Base-by-base conservation (phyloP, 345 rosid genomes). In the Trapa incisa region DNA sequence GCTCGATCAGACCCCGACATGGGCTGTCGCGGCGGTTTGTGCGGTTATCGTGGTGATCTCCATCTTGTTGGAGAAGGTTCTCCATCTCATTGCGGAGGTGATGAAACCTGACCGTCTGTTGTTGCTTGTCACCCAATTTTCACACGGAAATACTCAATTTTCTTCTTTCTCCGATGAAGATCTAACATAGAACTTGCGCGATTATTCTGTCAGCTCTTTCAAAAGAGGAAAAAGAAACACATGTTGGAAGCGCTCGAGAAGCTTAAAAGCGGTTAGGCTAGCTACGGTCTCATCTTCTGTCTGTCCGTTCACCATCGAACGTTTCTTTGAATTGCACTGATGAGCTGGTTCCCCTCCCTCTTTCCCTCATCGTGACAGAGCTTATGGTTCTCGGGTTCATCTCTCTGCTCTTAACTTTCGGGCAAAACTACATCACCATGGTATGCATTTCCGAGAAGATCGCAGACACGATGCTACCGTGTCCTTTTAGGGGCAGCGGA, bases 331-430 rank as follows among this genome's bases (percentile, higher is more conserved):
- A 22, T 22, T 22, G 29, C 29, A 22, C 29, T 22, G 29, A 22
- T 22, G 29, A 22, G 29, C 29, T 22, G 29, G 29, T 22, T 22
- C 29, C 29, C 29, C 29, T 22, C 29, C 66, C 14, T 32, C 16
- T 13, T 1, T 66, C 13, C 65, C 60, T 62, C 47, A 17, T 32
- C 73, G 33, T 72, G 64, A 73, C 89, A 89, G 96, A 94, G 82
- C 90, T 94, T 5, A 94, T 94, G 97, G 84, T 94, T 74, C 77
- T 94, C 71, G 97, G 99, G 64, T 94, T 94, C 79, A 91, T 94
- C 62, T 94, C 99, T 54, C 75, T 94, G 67, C 57, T 86, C 50
- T 71, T 91, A 74, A 87, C 99, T 63, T 89, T 94, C 66, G 86
- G 91, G 37, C 97, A 94, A 83, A 77, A 37, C 74, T 94, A 85